Evolutionary conservation across 2,329 filamentous ascomycete species (phyloP).

Genomic region (Arthrinium phaeospermum): DNA sequence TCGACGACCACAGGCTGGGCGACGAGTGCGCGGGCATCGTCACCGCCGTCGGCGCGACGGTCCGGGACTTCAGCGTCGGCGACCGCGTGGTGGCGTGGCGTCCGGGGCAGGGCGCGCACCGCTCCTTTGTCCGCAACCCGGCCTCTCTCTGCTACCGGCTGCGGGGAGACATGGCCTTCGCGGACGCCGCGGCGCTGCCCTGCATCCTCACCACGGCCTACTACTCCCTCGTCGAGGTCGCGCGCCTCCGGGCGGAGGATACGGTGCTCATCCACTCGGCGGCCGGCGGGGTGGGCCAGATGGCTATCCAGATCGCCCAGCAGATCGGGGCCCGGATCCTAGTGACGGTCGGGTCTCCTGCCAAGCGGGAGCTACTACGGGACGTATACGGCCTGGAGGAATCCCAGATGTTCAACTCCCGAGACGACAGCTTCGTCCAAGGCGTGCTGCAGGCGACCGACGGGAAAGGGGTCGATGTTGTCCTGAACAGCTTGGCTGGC

Average conservation of each 20-base stretch:
- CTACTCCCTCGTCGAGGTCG: slow-evolving; percentile 45
- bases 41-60: background rate
- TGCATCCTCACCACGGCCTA: slow-evolving; percentile 29
- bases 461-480: slow-evolving; percentile 34
- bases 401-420: slow-evolving; percentile 42
- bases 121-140: slow-evolving; percentile 34
- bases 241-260: slow-evolving; percentile 36
- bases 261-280: slow-evolving; percentile 51
- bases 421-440: no score
- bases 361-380: slow-evolving; percentile 45
- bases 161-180: slow-evolving; percentile 31
- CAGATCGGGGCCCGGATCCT: slow-evolving; percentile 47
- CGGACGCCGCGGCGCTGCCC: slow-evolving; percentile 9
- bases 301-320: slow-evolving; percentile 48
- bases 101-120: slow-evolving; percentile 45
- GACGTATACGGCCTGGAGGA: slow-evolving; percentile 39
- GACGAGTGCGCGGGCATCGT: background rate
- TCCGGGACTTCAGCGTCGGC: slow-evolving; percentile 30
- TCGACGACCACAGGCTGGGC: background rate
- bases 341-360: slow-evolving; percentile 42
- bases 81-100: slow-evolving; percentile 45
- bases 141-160: slow-evolving; percentile 35
- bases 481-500: slow-evolving; percentile 49
- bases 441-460: no score
- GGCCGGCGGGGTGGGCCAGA: slow-evolving; percentile 50